These are phyloP conservation scores for Eucalyptus regnans DNA, from an alignment of 345 rosid species.

Conservation along the genomic window DNA sequence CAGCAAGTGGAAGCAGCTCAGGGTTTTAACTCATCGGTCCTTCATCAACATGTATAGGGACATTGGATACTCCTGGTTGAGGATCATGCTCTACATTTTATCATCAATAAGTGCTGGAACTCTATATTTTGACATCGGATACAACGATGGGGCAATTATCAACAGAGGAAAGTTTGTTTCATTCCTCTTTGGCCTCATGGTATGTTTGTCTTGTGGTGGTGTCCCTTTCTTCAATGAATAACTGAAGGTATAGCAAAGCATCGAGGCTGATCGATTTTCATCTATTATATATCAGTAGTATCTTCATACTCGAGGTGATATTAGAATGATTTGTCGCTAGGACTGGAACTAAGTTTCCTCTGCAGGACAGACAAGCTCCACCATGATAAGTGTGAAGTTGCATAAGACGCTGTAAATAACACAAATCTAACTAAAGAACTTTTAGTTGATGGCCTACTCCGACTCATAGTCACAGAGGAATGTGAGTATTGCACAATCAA, in stretches of 20 bases:
- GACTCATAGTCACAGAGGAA: background rate
- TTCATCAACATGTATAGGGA: too few relatives aligned
- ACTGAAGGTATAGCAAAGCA: background rate
- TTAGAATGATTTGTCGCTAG: background rate
- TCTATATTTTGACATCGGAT: too few relatives aligned
- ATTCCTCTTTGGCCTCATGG: background rate
- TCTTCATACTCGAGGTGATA: background rate
- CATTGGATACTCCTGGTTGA: too few relatives aligned
- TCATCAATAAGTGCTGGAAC: too few relatives aligned
- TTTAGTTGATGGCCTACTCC: background rate
- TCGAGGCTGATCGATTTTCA: background rate
- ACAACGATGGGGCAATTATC: background rate
- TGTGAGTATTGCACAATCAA: background rate
- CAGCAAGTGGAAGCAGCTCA: too few relatives aligned
- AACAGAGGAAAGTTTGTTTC: background rate
- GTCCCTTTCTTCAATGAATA: background rate
- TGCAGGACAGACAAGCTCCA: background rate
- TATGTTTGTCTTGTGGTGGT: background rate
- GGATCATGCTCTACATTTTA: too few relatives aligned
- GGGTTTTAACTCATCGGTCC: too few relatives aligned
- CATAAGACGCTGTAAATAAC: background rate
- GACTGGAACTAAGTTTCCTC: background rate
- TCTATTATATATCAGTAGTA: background rate
- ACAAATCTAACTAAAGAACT: background rate
- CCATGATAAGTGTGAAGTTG: background rate